Evolutionary conservation across 768 basidiomycete species (phyloP), one percentile per base, ranked within the genome.

Genomic region (Mrakia hoshinonis): DNA sequence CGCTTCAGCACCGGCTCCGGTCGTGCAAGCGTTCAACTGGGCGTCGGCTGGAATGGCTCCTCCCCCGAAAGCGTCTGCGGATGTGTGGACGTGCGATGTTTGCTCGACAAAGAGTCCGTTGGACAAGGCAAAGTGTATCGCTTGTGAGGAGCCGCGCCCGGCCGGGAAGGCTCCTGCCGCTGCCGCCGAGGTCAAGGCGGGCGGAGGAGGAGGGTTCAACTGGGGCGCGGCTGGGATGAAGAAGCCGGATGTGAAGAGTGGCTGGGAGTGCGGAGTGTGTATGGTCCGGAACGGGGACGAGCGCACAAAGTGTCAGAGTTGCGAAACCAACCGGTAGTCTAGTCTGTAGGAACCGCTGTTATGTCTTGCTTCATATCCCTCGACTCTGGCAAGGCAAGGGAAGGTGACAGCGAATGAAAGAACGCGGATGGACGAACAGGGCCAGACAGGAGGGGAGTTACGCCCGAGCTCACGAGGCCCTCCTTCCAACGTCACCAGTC

Each of bases 201-300:
- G 48, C 7, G 66, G 48, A 43, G 65, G 47, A 43, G 67, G 52
- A 34, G 70, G 70, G 4, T 72, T 72, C 46, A 72, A 72, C 58
- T 72, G 70, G 70, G 70, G 54, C 10, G 65, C 65, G 15, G 70
- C 70, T 9, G 70, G 70, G 52, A 62, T 72, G 52, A 60, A 72
- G 49, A n/a, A 31, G 18, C 64, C 65, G 46, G 47, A 43, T 22
- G 54, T 36, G 64, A 54, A 60, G 52, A 43, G 22, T 46, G 70
- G 70, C n/a, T 72, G 70, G 70, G 62, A 64, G 3, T 72, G 70
- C 43, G 54, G 64, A 24, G 52, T 67, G 46, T 72, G 70, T 34
- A 72, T 72, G 70, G 43, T 67, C 10, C 51, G 52, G 18, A 72
- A 72, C 24, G 65, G 29, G 31, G 55, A 22, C 26, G 48, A 38